Evolutionary conservation across 768 basidiomycete genomes (phyloP), one percentile per base, ranked within the genome.

Genomic region (Suillus cothurnatus): DNA sequence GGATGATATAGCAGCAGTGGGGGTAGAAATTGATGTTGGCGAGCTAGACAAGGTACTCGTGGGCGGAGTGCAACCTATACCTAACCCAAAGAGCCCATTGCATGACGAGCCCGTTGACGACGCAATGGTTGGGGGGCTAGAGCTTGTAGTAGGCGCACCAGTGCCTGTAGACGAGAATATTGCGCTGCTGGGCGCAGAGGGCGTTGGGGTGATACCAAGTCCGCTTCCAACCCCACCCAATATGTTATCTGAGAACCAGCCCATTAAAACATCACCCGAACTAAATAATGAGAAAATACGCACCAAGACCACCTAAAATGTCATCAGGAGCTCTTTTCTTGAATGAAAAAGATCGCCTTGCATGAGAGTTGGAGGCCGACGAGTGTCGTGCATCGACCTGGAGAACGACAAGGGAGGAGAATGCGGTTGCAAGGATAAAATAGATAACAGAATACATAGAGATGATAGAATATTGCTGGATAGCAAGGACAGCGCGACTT

Each of bases 341-440:
- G 64, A 69, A 61, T 0, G 65, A 17, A 47, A 76, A 6, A 26
- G 79, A 78, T 17, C 76, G 74, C 50, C 79, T 68, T 45, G 77
- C 77, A 68, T 80, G 74, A 64, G 80, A 74, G 71, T 56, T 74
- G 68, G 68, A 52, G 9, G 73, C 62, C n/a, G 82, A 80, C 0
- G 82, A 79, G 68, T 82, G 84, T 55, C 77, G 71, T 0, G 81
- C 81, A 26, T 72, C 71, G 61, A 74, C 76, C 39, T 71, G 64
- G 52, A 68, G 62, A 61, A 69, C 39, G 47, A 79, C 66, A 58
- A 70, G 61, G 61, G 69, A 49, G 8, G 69, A 65, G 61, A 75
- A 47, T 64, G 76, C 61, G 36, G 74, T 67, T 66, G 80, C 62
- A 23, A 75, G 61, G 41, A 81, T 67, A 63, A 74, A 64, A 58